Conservation (phyloP, 805 yeast species). For the Metschnikowia corniflorae region DNA sequence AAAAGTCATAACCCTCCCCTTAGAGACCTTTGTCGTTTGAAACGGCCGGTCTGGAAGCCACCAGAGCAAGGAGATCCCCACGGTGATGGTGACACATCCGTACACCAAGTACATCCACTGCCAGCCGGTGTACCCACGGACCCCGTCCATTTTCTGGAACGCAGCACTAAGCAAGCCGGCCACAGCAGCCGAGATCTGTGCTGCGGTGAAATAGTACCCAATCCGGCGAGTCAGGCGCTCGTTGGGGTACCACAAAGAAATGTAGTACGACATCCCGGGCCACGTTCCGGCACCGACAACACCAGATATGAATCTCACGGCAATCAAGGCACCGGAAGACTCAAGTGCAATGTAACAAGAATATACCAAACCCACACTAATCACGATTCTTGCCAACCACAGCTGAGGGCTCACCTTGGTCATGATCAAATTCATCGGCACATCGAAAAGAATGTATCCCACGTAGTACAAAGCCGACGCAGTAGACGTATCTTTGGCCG, state of each 20-base stretch:
- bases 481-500: slow-evolving; percentile 57
- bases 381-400: slow-evolving; percentile 77
- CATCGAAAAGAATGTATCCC: slow-evolving; percentile 78
- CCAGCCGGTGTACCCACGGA: slow-evolving; percentile 72
- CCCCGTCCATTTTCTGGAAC: slow-evolving; percentile 77
- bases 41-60: slow-evolving; percentile 84
- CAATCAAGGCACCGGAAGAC: slow-evolving; percentile 60
- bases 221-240: slow-evolving; percentile 72
- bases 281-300: slow-evolving; percentile 81
- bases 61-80: slow-evolving; percentile 66
- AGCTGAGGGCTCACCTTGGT: slow-evolving; percentile 80
- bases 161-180: slow-evolving; percentile 88
- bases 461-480: slow-evolving; percentile 82
- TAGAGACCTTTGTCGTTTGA: slow-evolving; percentile 10
- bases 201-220: slow-evolving; percentile 89
- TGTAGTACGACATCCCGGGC: slow-evolving; percentile 87
- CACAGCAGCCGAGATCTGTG: slow-evolving; percentile 86
- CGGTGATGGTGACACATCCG: slow-evolving; percentile 63
- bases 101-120: slow-evolving; percentile 82
- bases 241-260: slow-evolving; percentile 81
- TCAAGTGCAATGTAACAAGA: slow-evolving; percentile 64
- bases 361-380: slow-evolving; percentile 74
- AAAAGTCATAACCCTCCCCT: slow-evolving; percentile 16
- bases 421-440: slow-evolving; percentile 85
- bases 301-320: slow-evolving; percentile 69